These are phyloP conservation scores for Zymoseptoria crescenta DNA, from an alignment of 2,329 filamentous ascomycete genomes.

Conservation along the genomic window DNA sequence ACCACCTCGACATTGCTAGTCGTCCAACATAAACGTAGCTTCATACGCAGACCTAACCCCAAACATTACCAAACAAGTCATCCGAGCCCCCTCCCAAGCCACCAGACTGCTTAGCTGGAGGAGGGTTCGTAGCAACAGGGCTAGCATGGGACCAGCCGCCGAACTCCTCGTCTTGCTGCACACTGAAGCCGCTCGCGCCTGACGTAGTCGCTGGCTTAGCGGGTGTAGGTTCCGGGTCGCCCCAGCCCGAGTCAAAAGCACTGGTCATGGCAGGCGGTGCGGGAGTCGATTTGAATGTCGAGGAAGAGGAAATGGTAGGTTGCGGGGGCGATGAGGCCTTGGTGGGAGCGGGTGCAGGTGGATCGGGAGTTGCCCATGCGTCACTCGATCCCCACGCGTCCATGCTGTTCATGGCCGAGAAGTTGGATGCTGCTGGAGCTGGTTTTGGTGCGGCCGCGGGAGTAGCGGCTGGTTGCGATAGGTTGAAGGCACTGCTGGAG, in stretches of 20 bases:
- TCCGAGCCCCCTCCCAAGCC: constrained; percentile 49
- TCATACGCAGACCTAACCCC: constrained; percentile 52
- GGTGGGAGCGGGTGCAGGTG: constrained; percentile 32
- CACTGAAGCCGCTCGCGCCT: constrained; percentile 36
- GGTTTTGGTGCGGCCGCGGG: constrained; percentile 29
- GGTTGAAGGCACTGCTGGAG: constrained; percentile 64
- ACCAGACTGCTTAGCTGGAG: constrained; percentile 45
- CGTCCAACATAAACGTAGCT: no score
- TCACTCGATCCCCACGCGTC: constrained; percentile 79
- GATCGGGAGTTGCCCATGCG: constrained; percentile 66
- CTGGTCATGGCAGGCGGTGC: constrained; percentile 16
- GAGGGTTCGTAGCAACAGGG: constrained; percentile 35
- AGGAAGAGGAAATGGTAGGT: constrained; percentile 34
- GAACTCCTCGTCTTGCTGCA: constrained; percentile 88
- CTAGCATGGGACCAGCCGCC: constrained; percentile 81
- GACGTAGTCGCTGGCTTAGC: constrained; percentile 25
- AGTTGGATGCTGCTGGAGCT: constrained; percentile 27
- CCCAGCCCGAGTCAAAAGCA: constrained; percentile 47
- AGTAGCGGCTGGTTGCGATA: constrained; percentile 47
- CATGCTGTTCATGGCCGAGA: constrained; percentile 44
- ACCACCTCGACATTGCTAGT: no score
- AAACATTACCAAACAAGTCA: constrained; percentile 93
- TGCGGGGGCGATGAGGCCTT: constrained; percentile 29
- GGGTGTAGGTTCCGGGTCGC: constrained; percentile 51
- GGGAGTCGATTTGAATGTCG: constrained; percentile 36